Base-by-base conservation (phyloP, 2,329 filamentous ascomycete genomes). In the Venturia carpophila region DNA sequence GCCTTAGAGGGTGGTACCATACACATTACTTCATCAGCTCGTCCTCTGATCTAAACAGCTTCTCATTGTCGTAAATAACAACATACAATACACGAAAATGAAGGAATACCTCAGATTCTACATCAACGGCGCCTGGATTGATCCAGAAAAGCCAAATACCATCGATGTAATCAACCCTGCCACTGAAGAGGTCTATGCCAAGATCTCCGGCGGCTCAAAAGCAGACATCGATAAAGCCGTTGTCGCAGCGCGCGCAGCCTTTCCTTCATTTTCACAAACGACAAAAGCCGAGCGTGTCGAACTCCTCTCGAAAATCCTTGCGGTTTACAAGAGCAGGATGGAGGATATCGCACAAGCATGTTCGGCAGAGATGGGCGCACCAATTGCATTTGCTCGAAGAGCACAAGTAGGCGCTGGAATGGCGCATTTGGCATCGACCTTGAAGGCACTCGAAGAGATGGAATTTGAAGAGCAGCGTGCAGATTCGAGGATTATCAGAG, bases 311-410 rank as follows among this genome's bases (percentile, higher is more conserved):
- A n/a, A 82, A 82, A 37, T 79, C 0, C 74, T 88, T 3, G 84
- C 85, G 37, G 85, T 84, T 1, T 85, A 87, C 65, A 89, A 94
- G 77, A 87, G 88, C 0, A 87, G 90, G 13, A 13, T 60, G 6
- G 63, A 64, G 82, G 89, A 94, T 74, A 92, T 91, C 71, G 90
- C 89, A 73, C 92, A 93, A 75, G 87, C 89, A 2, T 90, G 89
- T 74, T 76, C 79, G 4, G 83, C 86, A 17, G 83, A 88, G 1
- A 76, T 87, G n/a, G 80, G 79, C 49, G 85, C 71, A 89, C 86
- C 56, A 89, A 90, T 65, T 92, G 84, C 74, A 87, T 88, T 60
- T 90, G 92, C 78, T 93, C 93, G 79, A 10, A 52, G n/a, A 24
- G 47, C n/a, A 7, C 47, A 52, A n/a, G 47, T 52, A 5, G 21